These are phyloP conservation scores for Hibiscus syriacus DNA, from an alignment of 345 rosid genomes.

Conservation along the genomic window DNA sequence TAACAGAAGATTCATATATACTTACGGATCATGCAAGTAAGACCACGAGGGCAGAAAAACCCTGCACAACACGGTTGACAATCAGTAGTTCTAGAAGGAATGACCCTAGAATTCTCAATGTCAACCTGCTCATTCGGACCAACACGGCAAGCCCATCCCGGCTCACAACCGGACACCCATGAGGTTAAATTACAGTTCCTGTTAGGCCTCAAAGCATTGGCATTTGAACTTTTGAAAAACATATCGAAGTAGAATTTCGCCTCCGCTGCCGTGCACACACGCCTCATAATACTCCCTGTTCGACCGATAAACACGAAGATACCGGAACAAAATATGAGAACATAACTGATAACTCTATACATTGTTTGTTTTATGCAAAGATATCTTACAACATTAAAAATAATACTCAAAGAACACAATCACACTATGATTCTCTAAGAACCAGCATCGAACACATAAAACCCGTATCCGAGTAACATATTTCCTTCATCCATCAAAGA, in stretches of 20 bases:
- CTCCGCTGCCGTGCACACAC: conserved; percentile 79
- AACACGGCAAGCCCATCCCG: conserved; percentile 89
- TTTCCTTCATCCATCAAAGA: too few relatives aligned
- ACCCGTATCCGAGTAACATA: too few relatives aligned
- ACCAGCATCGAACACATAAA: too few relatives aligned
- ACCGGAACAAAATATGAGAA: neutral
- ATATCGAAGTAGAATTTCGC: conserved; percentile 55
- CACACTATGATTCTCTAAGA: too few relatives aligned
- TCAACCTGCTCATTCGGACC: conserved; percentile 38
- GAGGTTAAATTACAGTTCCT: conserved; percentile 71
- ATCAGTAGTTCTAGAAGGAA: conserved; percentile 53
- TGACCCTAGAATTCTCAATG: conserved; percentile 36
- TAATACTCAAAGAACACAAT: too few relatives aligned
- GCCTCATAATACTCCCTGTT: conserved; percentile 43
- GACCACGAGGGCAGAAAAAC: conserved; percentile 84
- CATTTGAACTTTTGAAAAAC: conserved; percentile 34
- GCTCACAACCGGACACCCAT: conserved; percentile 91
- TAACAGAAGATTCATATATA: too few relatives aligned
- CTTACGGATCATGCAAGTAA: too few relatives aligned
- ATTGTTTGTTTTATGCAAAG: neutral
- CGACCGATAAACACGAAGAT: conserved; percentile 12
- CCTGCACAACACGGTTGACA: conserved; percentile 90
- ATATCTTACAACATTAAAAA: too few relatives aligned
- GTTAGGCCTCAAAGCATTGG: conserved; percentile 49
- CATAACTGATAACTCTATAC: neutral